A percentile compares a stretch with the other conserved stretches of the same genome.
Conservation (phyloP, 805 yeast species). For the Metschnikowia cerradonensis region DNA sequence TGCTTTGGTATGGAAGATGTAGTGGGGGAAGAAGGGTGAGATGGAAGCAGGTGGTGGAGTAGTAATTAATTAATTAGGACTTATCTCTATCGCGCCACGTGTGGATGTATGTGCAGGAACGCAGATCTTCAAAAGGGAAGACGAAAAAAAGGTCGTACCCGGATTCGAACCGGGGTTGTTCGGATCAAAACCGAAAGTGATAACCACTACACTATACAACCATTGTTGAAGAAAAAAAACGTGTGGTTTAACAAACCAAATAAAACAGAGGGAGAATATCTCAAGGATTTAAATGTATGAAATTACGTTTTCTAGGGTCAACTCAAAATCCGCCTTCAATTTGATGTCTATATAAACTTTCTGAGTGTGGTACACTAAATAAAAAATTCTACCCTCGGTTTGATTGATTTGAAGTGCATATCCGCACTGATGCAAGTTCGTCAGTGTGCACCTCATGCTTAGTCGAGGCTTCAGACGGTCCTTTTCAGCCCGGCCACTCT, state of each 20-base stretch:
- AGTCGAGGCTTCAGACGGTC: constrained; percentile 2
- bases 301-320: too few species aligned
- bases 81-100: constrained; percentile 3
- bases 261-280: too few species aligned
- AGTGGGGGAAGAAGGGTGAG: neutral
- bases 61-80: constrained; percentile 1
- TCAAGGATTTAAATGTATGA: too few species aligned
- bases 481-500: neutral
- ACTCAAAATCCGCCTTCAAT: too few species aligned
- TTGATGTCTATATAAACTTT: too few species aligned
- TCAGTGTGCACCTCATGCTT: constrained; percentile 3
- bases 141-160: constrained; percentile 59
- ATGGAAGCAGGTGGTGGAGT: neutral
- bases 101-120: constrained; percentile 1
- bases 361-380: too few species aligned
- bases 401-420: too few species aligned
- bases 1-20: constrained; percentile 21
- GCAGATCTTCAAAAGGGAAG: too few species aligned
- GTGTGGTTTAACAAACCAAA: neutral
- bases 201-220: constrained; percentile 75
- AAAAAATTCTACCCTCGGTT: too few species aligned
- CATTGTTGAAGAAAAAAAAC: constrained; percentile 9
- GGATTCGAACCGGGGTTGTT: constrained; percentile 83
- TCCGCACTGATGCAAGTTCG: neutral
- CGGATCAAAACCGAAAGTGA: constrained; percentile 81